These are phyloP conservation scores for Hanseniaspora clermontiae DNA, from an alignment of 805 yeast genomes.

Conservation along the genomic window DNA sequence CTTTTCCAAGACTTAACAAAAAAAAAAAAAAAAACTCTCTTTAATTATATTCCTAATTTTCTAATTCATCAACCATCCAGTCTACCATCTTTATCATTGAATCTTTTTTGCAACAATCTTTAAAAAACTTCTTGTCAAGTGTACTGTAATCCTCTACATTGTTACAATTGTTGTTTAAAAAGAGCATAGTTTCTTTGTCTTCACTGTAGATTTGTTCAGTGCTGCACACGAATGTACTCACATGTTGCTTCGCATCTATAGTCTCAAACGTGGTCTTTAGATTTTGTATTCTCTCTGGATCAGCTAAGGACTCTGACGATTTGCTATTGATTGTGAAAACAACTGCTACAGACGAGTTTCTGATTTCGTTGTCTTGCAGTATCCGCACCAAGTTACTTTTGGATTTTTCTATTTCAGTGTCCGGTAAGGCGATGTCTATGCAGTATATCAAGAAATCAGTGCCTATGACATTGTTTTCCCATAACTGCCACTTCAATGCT, in stretches of 20 bases:
- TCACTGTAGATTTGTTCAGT: not conserved
- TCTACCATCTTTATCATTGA: constrained; percentile 6
- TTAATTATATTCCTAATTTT: not conserved
- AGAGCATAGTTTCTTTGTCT: not conserved
- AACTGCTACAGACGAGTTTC: constrained; percentile 27
- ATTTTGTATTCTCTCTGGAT: not conserved
- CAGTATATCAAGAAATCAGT: constrained; percentile 86
- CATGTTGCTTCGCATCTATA: not conserved
- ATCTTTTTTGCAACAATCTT: constrained; percentile 9
- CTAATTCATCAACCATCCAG: constrained; percentile 3
- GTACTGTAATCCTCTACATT: not conserved
- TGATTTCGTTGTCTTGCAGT: constrained; percentile 71
- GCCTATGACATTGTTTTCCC: constrained; percentile 93
- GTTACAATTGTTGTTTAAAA: constrained; percentile 1
- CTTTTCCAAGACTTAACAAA: no score
- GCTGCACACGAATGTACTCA: not conserved
- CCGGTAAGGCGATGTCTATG: constrained; percentile 39
- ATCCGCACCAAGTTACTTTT: constrained; percentile 66
- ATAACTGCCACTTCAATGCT: constrained; percentile 45
- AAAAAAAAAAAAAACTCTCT: not conserved
- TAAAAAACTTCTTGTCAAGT: constrained; percentile 1
- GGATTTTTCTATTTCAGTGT: constrained; percentile 37
- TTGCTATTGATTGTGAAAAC: not conserved
- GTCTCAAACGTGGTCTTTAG: not conserved
- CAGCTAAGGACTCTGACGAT: not conserved